Base-by-base conservation (phyloP, 2,329 filamentous ascomycete species). In the Arachnopeziza araneosa region DNA sequence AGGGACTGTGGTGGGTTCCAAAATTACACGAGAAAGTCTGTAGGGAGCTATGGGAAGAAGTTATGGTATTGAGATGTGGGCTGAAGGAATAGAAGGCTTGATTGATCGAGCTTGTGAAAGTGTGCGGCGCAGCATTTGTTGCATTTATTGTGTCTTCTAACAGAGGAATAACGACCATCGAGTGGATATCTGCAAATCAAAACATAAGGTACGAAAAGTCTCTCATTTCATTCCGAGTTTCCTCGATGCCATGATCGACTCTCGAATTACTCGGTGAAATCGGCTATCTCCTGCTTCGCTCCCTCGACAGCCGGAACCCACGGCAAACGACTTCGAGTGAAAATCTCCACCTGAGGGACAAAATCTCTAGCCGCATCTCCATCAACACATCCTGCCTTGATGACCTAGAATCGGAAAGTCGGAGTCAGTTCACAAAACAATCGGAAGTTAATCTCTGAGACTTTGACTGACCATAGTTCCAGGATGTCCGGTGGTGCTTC, bases 341-440 rank as follows among this genome's bases (percentile, higher is more conserved):
- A 68, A 12, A 66, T 64, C 56, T 68, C 67, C 19, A 66, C 61
- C 14, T 66, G 58, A n/a, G 63, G 65, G 4, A 63, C 54, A 57
- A 54, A 68, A 17, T 62, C 54, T 22, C 48, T 55, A 1, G 60
- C 55, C 8, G 60, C 57, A 62, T 67, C 54, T 10, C 60, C 59
- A 63, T 67, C 64, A 22, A 68, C 59, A 58, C 63, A 68, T 2
- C 66, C 67, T 9, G 62, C 67, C 26, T 67, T 68, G 36, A 67
- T 19, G 17, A 44, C 10, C 36, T 44, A 44, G 26, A 30, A 14
- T 44, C 36, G 9, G 26, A 44, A 44, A 19, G 6, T 44, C 36
- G 36, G 36, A 19, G 36, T 44, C 12, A 44, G 36, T 44, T 8
- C 17, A 12, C 12, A 44, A 8, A 44, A 44, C 17, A 44, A 14